These are phyloP conservation scores for Penicillium malachiteum DNA, from an alignment of 495 filamentous ascomycete species.

Conservation along the genomic window DNA sequence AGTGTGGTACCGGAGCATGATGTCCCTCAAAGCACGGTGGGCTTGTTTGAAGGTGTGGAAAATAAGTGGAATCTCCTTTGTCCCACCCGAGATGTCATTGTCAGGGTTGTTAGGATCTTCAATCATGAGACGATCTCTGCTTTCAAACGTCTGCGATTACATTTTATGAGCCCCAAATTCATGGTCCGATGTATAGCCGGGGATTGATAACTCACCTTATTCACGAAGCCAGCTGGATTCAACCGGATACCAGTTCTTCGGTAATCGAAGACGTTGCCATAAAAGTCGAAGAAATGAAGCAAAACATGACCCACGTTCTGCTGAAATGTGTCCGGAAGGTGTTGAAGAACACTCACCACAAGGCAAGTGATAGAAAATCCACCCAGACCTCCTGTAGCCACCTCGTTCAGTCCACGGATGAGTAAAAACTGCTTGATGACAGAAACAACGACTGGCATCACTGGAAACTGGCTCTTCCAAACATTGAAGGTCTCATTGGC, in stretches of 20 bases:
- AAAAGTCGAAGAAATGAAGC: slow-evolving; percentile 83
- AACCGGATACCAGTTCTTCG: slow-evolving; percentile 66
- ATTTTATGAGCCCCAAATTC: not conserved
- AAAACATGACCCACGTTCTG: slow-evolving; percentile 74
- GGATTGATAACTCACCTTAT: slow-evolving; percentile 59
- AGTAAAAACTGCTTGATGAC: slow-evolving; percentile 89
- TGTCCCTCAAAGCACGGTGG: slow-evolving; percentile 48
- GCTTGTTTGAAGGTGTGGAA: slow-evolving; percentile 63
- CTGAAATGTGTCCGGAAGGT: slow-evolving; percentile 62
- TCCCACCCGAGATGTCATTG: slow-evolving; percentile 87
- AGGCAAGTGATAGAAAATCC: slow-evolving; percentile 93
- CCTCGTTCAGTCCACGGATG: slow-evolving; percentile 88
- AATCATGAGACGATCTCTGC: slow-evolving; percentile 63
- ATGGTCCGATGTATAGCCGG: too few species aligned
- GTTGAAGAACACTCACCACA: slow-evolving; percentile 81
- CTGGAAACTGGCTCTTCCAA: slow-evolving; percentile 77
- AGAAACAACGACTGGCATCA: slow-evolving; percentile 77
- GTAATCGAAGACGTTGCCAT: slow-evolving; percentile 76
- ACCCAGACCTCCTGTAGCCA: slow-evolving; percentile 85
- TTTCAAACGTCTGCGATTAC: slow-evolving; percentile 17
- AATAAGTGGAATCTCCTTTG: slow-evolving; percentile 61
- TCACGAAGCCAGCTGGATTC: slow-evolving; percentile 65
- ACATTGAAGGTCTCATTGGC: slow-evolving; percentile 74
- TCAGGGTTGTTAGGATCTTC: slow-evolving; percentile 80
- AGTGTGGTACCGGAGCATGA: too few species aligned